Base-by-base conservation (phyloP, 2,329 filamentous ascomycete species). In the Aureobasidium subglaciale region DNA sequence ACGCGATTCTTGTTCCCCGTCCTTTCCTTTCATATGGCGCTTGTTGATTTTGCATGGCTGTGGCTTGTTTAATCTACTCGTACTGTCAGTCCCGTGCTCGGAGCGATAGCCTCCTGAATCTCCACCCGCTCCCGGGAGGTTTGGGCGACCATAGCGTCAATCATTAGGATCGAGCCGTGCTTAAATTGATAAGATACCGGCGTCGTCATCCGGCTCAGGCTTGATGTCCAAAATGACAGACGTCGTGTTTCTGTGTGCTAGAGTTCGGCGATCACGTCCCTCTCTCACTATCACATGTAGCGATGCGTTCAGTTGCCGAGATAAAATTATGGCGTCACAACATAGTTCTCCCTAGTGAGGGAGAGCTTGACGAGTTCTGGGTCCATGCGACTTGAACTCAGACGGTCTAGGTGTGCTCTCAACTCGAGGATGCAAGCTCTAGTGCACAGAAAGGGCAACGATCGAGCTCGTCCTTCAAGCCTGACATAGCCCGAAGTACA, bases 51-150 rank as follows among this genome's bases (percentile, higher is more conserved):
- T 8, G 27, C 18, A 30, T 25, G 49, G 49, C 16, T 18, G 25
- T 24, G 38, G 48, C 48, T 42, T 37, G 32, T n/a, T 41, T 18
- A 37, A 53, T 53, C 35, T 32, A 41, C 50, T 41, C 20, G 32
- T n/a, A n/a, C 24, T 30, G 38, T 41, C 37, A 11, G 7, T 54
- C 35, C 16, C 20, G 16, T 27, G 34, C 37, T 22, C 29, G 38
- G 24, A 37, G 10, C 46, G 30, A 32, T 15, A 38, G 7, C 37
- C 3, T 27, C 20, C 24, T 42, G 20, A 34, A 32, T 8, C 50
- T 27, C 20, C 35, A 27, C 18, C 50, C 37, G 38, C 50, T 42
- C 38, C 27, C 32, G 38, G 20, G 20, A 16, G 25, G 29, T 27
- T n/a, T 16, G 48, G 13, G 22, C 11, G 18, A 35, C 9, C 20